Percentiles rank a stretch among this genome's conserved stretches.
Evolutionary conservation across 257 asterid species (phyloP).

Genomic region (Penstemon barbatus): DNA sequence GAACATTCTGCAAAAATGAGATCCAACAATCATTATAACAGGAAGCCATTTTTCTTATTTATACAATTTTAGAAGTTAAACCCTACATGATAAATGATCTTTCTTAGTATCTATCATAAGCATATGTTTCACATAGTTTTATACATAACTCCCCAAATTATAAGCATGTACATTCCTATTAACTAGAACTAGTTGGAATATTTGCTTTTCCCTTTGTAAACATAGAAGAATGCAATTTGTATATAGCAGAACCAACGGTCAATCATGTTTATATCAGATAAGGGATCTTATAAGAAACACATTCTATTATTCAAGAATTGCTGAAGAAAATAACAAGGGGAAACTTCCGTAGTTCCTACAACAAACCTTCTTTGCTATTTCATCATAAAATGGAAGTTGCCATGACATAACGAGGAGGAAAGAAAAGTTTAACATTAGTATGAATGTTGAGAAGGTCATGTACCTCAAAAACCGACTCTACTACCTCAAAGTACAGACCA

Average conservation of each 20-base stretch:
- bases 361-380: slow-evolving; percentile 4
- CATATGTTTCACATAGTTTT: slow-evolving; percentile 5
- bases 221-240: not conserved
- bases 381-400: slow-evolving; percentile 20
- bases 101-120: slow-evolving; percentile 18
- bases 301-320: slow-evolving; percentile 5
- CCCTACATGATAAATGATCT: slow-evolving; percentile 20
- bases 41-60: slow-evolving; percentile 2
- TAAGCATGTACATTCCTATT: not conserved
- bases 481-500: slow-evolving; percentile 70
- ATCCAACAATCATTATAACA: slow-evolving; percentile 24
- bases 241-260: not conserved
- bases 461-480: slow-evolving; percentile 73
- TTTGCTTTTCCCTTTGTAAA: slow-evolving; percentile 9
- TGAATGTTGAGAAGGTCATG: slow-evolving; percentile 20
- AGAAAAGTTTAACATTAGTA: not conserved
- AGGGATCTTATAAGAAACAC: slow-evolving; percentile 12
- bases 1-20: slow-evolving; percentile 57
- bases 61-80: not conserved
- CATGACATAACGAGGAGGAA: slow-evolving; percentile 9
- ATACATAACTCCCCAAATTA: slow-evolving; percentile 8
- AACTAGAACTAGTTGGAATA: not conserved
- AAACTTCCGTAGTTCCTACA: not conserved
- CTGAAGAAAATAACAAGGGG: not conserved
- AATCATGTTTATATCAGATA: not conserved